Conservation (phyloP, 1,139 yeast genomes). For the Yamadazyma membranifaciens region DNA sequence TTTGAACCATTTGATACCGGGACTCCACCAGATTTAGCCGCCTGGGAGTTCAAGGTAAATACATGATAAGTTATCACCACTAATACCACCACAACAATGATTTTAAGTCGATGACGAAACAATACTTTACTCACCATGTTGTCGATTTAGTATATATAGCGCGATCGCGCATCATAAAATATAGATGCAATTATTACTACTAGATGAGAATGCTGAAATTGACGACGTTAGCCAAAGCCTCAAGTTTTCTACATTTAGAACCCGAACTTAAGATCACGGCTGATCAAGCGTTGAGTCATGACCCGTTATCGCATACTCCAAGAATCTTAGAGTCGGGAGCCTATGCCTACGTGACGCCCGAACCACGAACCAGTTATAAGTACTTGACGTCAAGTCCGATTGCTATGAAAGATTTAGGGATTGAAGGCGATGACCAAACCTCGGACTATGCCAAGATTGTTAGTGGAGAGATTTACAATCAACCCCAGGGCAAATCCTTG, state of each 20-base stretch:
- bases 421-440: conserved; percentile 40
- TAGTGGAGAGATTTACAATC: conserved; percentile 53
- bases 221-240: conserved; percentile 36
- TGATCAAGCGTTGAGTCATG: conserved; percentile 35
- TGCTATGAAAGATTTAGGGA: conserved; percentile 63
- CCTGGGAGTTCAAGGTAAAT: neutral
- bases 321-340: conserved; percentile 64
- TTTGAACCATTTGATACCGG: neutral
- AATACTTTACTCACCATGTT: conserved; percentile 5
- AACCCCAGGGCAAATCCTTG: conserved; percentile 20
- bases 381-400: conserved; percentile 58
- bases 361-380: conserved; percentile 50
- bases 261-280: conserved; percentile 58
- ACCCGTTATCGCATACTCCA: conserved; percentile 45
- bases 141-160: conserved; percentile 1
- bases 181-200: neutral
- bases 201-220: conserved; percentile 12
- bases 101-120: conserved; percentile 8
- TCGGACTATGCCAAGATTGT: conserved; percentile 55
- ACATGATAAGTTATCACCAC: conserved; percentile 4
- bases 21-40: no score
- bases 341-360: conserved; percentile 71
- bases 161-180: neutral
- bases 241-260: conserved; percentile 47
- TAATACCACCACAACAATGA: conserved; percentile 8